Evolutionary conservation across 2,329 filamentous ascomycete genomes (phyloP), one percentile per base, ranked within the genome.

Genomic region (Hypomyces rosellus): DNA sequence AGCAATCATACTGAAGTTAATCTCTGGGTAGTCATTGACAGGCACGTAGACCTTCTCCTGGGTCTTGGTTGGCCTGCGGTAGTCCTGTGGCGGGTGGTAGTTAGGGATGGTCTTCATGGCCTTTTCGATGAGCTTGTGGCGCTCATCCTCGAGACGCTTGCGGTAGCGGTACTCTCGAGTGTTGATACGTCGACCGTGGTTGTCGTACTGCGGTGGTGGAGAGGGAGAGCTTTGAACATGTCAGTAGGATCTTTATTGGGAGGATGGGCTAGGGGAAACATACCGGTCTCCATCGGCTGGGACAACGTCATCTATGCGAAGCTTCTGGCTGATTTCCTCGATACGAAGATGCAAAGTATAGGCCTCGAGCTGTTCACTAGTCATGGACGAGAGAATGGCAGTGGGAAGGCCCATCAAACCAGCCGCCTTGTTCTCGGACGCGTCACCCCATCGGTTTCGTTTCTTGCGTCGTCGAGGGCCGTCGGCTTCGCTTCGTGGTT

Each of bases 1-100:
- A 96, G 91, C 86, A 91, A 93, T 92, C 92, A 92, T 96, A 99
- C 93, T 99, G 89, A 99, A 99, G 86, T 99, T 99, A 85, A 99
- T 97, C 74, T 99, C 93, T 80, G 93, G 93, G 73, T 99, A 99
- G 74, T 99, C 93, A 83, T 99, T 99, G 77, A 99, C 93, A 70
- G 93, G 93, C 72, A 99, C 93, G 71, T 99, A 99, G 87, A 99
- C 95, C 81, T 99, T 99, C 81, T 99, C 93, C 75, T 99, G 93
- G 69, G 93, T 99, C 87, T 99, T 99, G 70, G 92, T 97, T 56
- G 93, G 93, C 65, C 93, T 89, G 71, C 93, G 89, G 73, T 99
- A 99, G 71, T 99, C 93, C 80, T 92, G 89, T 53, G 93, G 93
- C 64, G 93, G 93, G 69, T 97, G 90, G 71, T 99, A 99, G 82